Evolutionary conservation across 2,329 filamentous ascomycete species (phyloP), one percentile per base, ranked within the genome.

Genomic region (Aciculosporium take): DNA sequence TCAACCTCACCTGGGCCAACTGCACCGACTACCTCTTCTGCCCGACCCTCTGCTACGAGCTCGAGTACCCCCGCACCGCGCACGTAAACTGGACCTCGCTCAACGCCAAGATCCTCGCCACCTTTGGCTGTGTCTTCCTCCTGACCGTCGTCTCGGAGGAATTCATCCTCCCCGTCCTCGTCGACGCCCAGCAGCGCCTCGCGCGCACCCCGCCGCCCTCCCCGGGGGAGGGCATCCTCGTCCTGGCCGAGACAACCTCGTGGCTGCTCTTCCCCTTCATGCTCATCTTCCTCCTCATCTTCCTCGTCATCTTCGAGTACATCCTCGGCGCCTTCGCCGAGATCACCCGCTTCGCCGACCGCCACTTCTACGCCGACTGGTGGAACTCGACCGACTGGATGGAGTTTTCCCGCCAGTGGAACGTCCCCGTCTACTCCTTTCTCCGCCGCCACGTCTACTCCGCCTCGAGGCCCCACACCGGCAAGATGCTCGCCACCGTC

Each of bases 241-340:
- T 95, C 49, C 71, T 98, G 20, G 77, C 84, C 23, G 91, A 96
- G 67, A 87, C 84, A 12, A 88, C 94, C 56, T 89, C 83, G 43
- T 79, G 84, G 69, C 76, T 98, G 15, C 73, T 98, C 18, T 96
- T 95, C 62, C 91, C 91, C 3, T 98, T 96, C 61, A 95, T 95
- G 85, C 72, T 96, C 46, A 94, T 81, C 4, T 93, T 96, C 59
- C 68, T 96, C 4, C 77, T 96, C 37, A 88, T 96, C 42, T 98
- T 98, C 67, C 78, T 98, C 44, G 87, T 95, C 60, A 96, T 96
- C 53, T 98, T 96, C 60, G 91, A 98, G 61, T 98, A 96, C 61
- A 74, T 94, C 9, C 76, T 96, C 27, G 91, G 89, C 44, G 88
- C 88, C 37, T 94, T 93, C 54, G 91, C 88, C 12, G 91, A 98